Conservation (phyloP, 2,329 filamentous ascomycete species). For the Calcarisporium arbuscula region DNA sequence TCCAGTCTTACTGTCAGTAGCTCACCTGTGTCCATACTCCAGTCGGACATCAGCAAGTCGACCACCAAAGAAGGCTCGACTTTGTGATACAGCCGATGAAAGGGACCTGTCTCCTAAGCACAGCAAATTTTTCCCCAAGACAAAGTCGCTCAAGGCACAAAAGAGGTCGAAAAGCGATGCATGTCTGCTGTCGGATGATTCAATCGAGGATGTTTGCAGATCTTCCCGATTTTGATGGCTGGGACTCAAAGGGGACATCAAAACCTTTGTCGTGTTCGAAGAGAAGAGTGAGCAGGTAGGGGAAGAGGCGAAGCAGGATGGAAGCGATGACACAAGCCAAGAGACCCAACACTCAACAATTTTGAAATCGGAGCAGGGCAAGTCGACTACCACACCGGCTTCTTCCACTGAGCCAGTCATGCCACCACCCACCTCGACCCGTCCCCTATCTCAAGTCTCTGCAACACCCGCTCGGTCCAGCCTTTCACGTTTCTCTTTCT, state of each 20-base stretch:
- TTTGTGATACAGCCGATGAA: conserved; percentile 39
- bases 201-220: conserved; percentile 47
- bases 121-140: conserved; percentile 48
- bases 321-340: conserved; percentile 8
- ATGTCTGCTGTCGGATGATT: conserved; percentile 50
- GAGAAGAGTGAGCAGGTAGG: conserved; percentile 22
- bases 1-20: conserved; percentile 9
- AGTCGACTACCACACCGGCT: conserved; percentile 13
- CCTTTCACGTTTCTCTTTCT: conserved; percentile 28
- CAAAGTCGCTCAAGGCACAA: conserved; percentile 19
- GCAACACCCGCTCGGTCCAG: conserved; percentile 23
- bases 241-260: conserved; percentile 33
- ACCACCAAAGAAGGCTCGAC: conserved; percentile 51
- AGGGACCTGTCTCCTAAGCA: conserved; percentile 31
- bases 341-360: conserved; percentile 6
- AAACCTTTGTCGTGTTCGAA: conserved; percentile 38
- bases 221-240: conserved; percentile 46
- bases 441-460: conserved; percentile 14
- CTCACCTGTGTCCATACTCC: conserved; percentile 6
- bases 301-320: conserved; percentile 4
- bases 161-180: conserved; percentile 29
- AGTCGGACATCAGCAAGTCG: conserved; percentile 22
- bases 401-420: conserved; percentile 18
- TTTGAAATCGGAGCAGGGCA: conserved; percentile 15
- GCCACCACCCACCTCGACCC: conserved; percentile 21